Base-by-base conservation (phyloP, 176 grass and related monocot genomes). In the Raddia guianensis region DNA sequence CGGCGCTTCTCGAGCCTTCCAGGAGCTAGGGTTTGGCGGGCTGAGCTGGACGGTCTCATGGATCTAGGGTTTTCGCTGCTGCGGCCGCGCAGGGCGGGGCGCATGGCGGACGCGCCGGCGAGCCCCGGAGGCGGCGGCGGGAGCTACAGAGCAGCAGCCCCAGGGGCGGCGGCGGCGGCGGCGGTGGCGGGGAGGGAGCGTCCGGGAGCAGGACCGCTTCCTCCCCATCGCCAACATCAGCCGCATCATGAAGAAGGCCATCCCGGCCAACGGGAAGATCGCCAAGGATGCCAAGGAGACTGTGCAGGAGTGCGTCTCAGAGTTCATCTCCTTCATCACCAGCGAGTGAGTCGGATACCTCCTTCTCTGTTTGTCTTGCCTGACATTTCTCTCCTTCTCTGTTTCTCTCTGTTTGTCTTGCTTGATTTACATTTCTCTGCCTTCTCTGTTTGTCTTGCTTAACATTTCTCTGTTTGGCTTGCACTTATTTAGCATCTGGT, bases 191-290 rank as follows among this genome's bases (percentile, higher is more conserved):
- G 0, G 75, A 45, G 53, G 86, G 46, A 73, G 78, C n/a, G 73
- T 91, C 44, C 83, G 92, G 75, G 92, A 94, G 86, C 92, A 94
- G 84, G 92, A 94, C 66, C 85, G 89, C 70, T 91, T 91, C 76
- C 89, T 91, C 47, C 92, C 92, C 21, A 89, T 94, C 86, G 89
- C 92, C 61, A 94, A 91, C 80, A 89, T 94, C 80, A 94, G 85
- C 56, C 89, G 92, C 53, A 94, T 94, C 89, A 94, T 91, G 92
- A 94, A 94, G 92, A 94, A 94, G 86, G 92, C 86, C 40, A 83
- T 94, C 80, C 89, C 89, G 16, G 76, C 89, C 18, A 94, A 94
- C 77, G 92, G n/a, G 53, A 91, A 94, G 89, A 87, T 94, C 63
- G 92, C 92, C 68, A 94, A 94, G 83, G 92, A 94, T 62, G 80